Evolutionary conservation across 495 filamentous ascomycete genomes (phyloP), one percentile per base, ranked within the genome.

Genomic region (Penicillium herquei): DNA sequence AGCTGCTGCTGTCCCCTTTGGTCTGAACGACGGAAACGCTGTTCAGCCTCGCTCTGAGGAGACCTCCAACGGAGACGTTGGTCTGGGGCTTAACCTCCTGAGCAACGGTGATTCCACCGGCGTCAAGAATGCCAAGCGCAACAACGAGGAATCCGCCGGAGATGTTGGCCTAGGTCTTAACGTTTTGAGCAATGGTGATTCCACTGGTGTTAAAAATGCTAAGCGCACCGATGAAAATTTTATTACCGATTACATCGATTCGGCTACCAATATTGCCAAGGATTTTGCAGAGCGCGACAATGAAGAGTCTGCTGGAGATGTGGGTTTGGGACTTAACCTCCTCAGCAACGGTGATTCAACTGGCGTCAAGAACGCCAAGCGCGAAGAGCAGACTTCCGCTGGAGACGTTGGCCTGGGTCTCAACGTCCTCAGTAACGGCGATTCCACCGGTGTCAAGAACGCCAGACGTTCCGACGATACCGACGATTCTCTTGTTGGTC

Each of bases 91-190:
- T 37, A 14, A 17, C 18, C 31, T 39, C 35, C 12, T 18, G n/a
- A 14, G 48, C 6, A 32, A 33, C 6, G 33, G 48, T 7, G 49
- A 52, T 26, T n/a, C 39, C 30, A 43, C 50, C 33, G 50, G 50
- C 17, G 50, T 52, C 1, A 43, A 52, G 39, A 52, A 52, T 17
- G 43, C 52, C 18, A 55, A 55, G 52, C 52, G 52, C 31, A 16
- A 39, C 2, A 33, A 49, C 3, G 35, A 33, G 7, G 18, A n/a
- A 10, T 9, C 16, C n/a, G n/a, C 12, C 21, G 44, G n/a, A n/a
- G 34, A 55, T 14, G n/a, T 48, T 13, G 35, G 26, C 9, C 3
- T 32, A 12, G 40, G 7, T n/a, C 26, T 18, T 21, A n/a, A 34
- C 39, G 26, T 40, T 18, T 4, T 21, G 8, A 30, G 37, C 11